A percentile compares a stretch with the other conserved stretches of the same genome.
Conservation (phyloP, 2,329 filamentous ascomycete species). For the Septoria linicola region DNA sequence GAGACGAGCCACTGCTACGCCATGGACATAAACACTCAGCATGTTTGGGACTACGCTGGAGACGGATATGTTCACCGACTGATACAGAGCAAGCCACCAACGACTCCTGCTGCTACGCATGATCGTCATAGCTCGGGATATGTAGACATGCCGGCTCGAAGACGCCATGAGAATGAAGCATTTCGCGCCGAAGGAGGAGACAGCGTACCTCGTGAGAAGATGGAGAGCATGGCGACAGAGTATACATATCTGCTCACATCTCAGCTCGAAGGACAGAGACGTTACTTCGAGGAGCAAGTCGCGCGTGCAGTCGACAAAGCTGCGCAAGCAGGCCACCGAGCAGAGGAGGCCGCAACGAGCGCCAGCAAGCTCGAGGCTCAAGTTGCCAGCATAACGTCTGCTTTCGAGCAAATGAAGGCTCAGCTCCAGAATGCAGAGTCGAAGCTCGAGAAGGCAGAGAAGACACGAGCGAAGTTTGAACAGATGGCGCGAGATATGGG, state of each 20-base stretch:
- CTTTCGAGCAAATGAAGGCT: constrained; percentile 53
- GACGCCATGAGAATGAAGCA: constrained; percentile 40
- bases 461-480: constrained; percentile 68
- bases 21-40: constrained; percentile 87
- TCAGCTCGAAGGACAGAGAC: constrained; percentile 86
- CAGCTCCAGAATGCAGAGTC: constrained; percentile 69
- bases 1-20: constrained; percentile 86
- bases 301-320: constrained; percentile 89
- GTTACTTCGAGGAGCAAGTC: constrained; percentile 92
- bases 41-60: constrained; percentile 96
- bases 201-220: constrained; percentile 68
- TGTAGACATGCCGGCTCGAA: constrained; percentile 72
- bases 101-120: constrained; percentile 14
- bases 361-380: constrained; percentile 53
- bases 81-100: constrained; percentile 82
- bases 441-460: constrained; percentile 67
- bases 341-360: constrained; percentile 57
- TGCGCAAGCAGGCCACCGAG: constrained; percentile 65
- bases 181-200: constrained; percentile 54
- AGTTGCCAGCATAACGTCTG: constrained; percentile 53
- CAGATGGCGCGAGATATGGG: constrained; percentile 73
- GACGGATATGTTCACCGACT: constrained; percentile 95
- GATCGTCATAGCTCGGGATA: constrained; percentile 64
- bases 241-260: constrained; percentile 92
- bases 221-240: constrained; percentile 81